Evolutionary conservation across 305 asterid genomes (phyloP).

Genomic region (Fraxinus baroniana): DNA sequence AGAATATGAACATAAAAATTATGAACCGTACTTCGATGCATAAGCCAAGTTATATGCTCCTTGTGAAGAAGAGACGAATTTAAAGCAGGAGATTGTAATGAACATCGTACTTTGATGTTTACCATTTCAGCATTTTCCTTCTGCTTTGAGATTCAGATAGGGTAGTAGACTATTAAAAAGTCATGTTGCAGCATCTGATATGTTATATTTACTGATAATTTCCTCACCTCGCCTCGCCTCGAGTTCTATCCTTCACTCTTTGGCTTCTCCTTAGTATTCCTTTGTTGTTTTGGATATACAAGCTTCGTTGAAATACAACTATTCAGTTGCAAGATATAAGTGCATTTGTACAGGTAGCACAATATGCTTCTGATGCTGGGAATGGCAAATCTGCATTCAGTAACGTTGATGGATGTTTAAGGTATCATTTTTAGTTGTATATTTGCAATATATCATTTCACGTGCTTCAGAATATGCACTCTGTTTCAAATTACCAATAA

Average conservation of each 20-base stretch:
- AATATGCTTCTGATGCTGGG: slow-evolving; percentile 86
- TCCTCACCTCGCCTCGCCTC: not conserved
- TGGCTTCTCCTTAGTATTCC: not conserved
- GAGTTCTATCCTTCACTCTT: not conserved
- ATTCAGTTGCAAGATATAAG: not conserved
- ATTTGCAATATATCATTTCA: not conserved
- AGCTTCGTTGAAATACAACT: not conserved
- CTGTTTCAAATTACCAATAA: not conserved
- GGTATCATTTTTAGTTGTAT: slow-evolving; percentile 41
- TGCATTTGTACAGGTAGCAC: slow-evolving; percentile 64
- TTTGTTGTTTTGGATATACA: not conserved
- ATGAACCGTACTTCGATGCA: not conserved
- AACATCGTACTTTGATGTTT: not conserved
- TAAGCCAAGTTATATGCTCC: not conserved
- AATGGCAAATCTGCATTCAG: slow-evolving; percentile 65
- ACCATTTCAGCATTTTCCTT: not conserved
- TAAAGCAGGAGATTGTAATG: not conserved
- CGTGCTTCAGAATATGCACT: not conserved
- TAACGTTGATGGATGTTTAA: slow-evolving; percentile 81
- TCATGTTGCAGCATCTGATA: not conserved
- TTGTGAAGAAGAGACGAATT: not conserved
- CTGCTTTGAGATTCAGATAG: not conserved
- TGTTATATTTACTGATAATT: not conserved
- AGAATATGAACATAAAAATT: not conserved
- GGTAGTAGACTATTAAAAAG: not conserved